phyloP scores from a whole-genome alignment of 2,329 filamentous ascomycete species.

The Sporothrix humicola region DNA sequence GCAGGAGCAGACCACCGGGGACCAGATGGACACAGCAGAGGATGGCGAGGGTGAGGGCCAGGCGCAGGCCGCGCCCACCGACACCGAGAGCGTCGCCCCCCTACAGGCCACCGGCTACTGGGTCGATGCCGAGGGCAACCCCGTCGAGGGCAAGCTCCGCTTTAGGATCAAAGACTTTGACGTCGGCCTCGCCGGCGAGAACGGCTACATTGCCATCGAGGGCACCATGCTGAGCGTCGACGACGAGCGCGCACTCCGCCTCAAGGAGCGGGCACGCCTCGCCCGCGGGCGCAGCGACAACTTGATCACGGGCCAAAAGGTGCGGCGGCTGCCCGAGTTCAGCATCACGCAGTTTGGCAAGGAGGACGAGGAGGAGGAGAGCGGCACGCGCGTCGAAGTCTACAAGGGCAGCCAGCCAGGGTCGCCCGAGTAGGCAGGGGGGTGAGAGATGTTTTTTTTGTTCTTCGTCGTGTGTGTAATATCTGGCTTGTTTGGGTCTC shows the following conservation, averaged over 20 bases:
- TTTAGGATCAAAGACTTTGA: constrained; percentile 89
- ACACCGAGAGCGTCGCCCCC: constrained; percentile 20
- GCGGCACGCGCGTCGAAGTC: constrained; percentile 43
- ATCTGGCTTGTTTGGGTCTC: background rate
- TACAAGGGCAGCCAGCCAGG: constrained; percentile 46
- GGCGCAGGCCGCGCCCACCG: constrained; percentile 35
- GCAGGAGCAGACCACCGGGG: constrained; percentile 42
- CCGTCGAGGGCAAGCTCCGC: constrained; percentile 70
- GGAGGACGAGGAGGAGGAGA: constrained; percentile 54
- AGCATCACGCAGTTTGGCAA: constrained; percentile 62
- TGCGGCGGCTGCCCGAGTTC: constrained; percentile 55
- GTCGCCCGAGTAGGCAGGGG: constrained; percentile 38
- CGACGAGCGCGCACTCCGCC: constrained; percentile 66
- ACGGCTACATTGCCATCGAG: constrained; percentile 82
- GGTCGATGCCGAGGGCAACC: constrained; percentile 71
- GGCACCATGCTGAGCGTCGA: constrained; percentile 79
- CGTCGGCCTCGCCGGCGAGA: constrained; percentile 73
- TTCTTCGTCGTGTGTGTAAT: background rate
- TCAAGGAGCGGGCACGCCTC: constrained; percentile 56
- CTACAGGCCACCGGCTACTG: constrained; percentile 71
- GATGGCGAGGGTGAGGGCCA: background rate
- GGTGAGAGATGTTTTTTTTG: background rate
- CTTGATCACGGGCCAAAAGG: constrained; percentile 42
- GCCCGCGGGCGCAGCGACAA: constrained; percentile 47
- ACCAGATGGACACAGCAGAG: background rate